Evolutionary conservation across 768 basidiomycete species (phyloP), one percentile per base, ranked within the genome.

Genomic region (Suillus hirtellus): DNA sequence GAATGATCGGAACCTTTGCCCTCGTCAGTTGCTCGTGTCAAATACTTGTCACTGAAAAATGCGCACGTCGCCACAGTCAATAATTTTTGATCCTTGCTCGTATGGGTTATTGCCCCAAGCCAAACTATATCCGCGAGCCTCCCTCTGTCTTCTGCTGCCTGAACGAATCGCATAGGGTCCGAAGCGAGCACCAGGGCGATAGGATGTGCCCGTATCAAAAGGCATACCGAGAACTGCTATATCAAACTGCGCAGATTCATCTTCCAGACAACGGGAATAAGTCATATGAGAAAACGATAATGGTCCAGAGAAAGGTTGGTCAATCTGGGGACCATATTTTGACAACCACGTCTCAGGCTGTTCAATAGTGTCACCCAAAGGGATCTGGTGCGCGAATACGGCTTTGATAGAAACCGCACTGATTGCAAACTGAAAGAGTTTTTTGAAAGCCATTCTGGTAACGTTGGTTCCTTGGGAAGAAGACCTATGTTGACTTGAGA

Each of bases 91-190:
- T 6, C 84, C 86, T 60, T 76, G 76, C 11, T 76, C 75, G 67
- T 87, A 92, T 8, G 92, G 92, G 68, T 88, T 87, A 53, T 77
- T 80, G 11, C 80, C 80, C 91, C 92, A 93, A n/a, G 87, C 79
- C 63, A 92, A 72, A 0, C 88, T 89, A 69, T 90, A 92, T 2
- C 87, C 81, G 34, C 79, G 85, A 74, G 82, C 78, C 47, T 81
- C 77, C 64, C 84, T 75, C 68, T 91, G 89, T 10, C 89, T 80
- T 54, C 90, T 80, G 70, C 89, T 89, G 3, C 92, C 92, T 4
- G 88, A 88, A 49, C 95, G 86, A 66, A 96, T 92, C 10, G 88
- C 94, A 71, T 85, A 86, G 1, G 93, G 93, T 9, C 94, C 94
- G 76, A 96, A 96, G 10, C 94, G 85, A 14, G 93, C 93, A 5